Evolutionary conservation across 768 basidiomycete genomes (phyloP).

Genomic region (Suillus subalutaceus): DNA sequence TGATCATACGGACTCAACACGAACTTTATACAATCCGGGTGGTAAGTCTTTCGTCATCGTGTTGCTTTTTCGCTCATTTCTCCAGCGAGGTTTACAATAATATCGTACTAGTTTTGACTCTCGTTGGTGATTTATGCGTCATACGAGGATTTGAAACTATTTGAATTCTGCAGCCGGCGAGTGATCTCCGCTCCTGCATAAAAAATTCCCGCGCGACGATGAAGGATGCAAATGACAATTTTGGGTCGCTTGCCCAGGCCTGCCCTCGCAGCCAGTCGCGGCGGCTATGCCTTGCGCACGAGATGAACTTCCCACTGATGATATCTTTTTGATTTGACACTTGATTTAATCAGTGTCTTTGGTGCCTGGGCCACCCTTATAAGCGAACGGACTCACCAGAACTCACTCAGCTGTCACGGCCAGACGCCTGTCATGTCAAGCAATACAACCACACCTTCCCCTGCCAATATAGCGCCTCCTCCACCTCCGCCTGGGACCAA

Average conservation of each 20-base stretch:
- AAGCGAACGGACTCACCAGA: neutral
- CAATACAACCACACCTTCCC: neutral
- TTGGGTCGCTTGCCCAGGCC: neutral
- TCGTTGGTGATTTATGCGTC: neutral
- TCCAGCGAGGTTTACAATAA: neutral
- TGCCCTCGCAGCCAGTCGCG: neutral
- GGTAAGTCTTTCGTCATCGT: neutral
- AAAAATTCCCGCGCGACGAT: neutral
- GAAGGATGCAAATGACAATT: neutral
- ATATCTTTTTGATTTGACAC: neutral
- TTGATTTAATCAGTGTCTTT: neutral
- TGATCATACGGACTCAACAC: neutral
- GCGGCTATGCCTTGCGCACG: neutral
- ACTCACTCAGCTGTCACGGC: neutral
- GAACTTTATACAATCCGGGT: neutral
- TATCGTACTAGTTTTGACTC: neutral
- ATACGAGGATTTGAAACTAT: neutral
- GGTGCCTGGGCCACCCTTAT: neutral
- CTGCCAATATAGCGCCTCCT: neutral
- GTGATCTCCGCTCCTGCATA: neutral
- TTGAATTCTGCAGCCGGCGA: neutral
- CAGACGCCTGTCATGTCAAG: neutral
- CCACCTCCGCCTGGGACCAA: slow-evolving; percentile 6
- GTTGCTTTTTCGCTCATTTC: neutral
- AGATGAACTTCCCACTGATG: neutral